These are phyloP conservation scores for Tylopilus sp. DNA, from an alignment of 1,284 basidiomycete genomes.

Conservation along the genomic window DNA sequence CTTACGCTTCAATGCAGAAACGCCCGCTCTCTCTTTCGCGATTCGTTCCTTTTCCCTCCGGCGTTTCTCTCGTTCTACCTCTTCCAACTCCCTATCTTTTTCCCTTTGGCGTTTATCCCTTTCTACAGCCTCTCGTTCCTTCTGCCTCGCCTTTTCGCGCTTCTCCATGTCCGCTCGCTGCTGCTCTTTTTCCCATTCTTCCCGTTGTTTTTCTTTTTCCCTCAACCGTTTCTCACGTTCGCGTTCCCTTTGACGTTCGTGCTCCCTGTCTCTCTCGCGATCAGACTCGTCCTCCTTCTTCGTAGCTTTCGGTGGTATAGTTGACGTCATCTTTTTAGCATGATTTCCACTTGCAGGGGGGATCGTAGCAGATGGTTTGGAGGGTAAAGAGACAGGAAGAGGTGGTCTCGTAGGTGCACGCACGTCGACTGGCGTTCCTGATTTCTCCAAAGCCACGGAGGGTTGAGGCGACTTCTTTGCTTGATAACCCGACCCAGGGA, in stretches of 20 bases:
- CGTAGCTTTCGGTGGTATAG: slow-evolving; percentile 19
- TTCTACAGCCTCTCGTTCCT: slow-evolving; percentile 23
- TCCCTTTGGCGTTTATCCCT: slow-evolving; percentile 26
- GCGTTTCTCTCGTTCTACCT: slow-evolving; percentile 25
- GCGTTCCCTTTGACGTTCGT: slow-evolving; percentile 22
- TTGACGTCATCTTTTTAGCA: slow-evolving; percentile 24
- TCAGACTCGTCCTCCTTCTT: slow-evolving; percentile 29
- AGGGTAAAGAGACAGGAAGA: slow-evolving; percentile 23
- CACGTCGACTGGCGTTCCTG: slow-evolving; percentile 10
- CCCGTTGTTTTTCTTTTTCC: slow-evolving; percentile 23
- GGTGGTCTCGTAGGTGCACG: slow-evolving; percentile 18
- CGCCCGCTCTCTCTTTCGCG: slow-evolving; percentile 18
- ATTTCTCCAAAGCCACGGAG: slow-evolving; percentile 13
- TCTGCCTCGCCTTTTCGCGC: slow-evolving; percentile 26
- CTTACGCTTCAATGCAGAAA: slow-evolving; percentile 37
- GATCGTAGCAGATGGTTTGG: slow-evolving; percentile 29
- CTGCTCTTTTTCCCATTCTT: slow-evolving; percentile 18
- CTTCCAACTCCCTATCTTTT: slow-evolving; percentile 25
- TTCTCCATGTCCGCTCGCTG: slow-evolving; percentile 25
- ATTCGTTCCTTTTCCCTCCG: slow-evolving; percentile 26
- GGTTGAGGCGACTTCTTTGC: slow-evolving; percentile 28
- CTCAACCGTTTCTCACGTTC: slow-evolving; percentile 21
- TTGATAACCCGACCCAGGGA: slow-evolving; percentile 51
- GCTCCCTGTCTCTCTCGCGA: slow-evolving; percentile 27
- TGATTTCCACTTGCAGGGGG: slow-evolving; percentile 25